Conservation (phyloP, 2,329 filamentous ascomycete genomes). For the Penicillium vulpinum region DNA sequence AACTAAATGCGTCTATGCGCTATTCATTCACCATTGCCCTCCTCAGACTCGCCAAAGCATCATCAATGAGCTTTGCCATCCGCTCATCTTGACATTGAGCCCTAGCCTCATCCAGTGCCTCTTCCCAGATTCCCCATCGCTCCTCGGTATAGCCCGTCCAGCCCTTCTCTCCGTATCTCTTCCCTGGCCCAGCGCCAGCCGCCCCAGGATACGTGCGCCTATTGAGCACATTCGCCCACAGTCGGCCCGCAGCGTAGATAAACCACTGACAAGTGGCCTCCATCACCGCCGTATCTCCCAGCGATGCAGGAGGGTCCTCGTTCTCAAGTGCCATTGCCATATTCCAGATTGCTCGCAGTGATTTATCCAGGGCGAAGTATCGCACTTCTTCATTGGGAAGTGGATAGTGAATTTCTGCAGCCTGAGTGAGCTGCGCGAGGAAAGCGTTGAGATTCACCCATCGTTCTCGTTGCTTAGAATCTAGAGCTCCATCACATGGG, state of each 20-base stretch:
- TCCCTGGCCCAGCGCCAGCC: constrained; percentile 3
- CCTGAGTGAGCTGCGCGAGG: constrained; percentile 19
- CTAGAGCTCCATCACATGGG: constrained; percentile 5
- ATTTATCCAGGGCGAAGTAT: constrained; percentile 14
- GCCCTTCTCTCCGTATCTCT: constrained; percentile 4
- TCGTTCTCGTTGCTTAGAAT: constrained; percentile 8
- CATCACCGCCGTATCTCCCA: constrained; percentile 12
- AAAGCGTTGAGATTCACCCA: constrained; percentile 20
- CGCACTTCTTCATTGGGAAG: background rate
- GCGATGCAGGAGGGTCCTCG: constrained; percentile 8
- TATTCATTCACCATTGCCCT: background rate
- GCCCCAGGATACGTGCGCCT: constrained; percentile 3
- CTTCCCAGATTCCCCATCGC: constrained; percentile 7
- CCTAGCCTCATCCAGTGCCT: constrained; percentile 3
- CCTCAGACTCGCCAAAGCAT: constrained; percentile 7
- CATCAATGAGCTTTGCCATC: constrained; percentile 8
- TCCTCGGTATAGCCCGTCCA: constrained; percentile 5
- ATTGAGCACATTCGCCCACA: constrained; percentile 16
- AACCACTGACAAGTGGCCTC: constrained; percentile 18
- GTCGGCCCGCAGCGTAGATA: constrained; percentile 12
- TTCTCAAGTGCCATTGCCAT: constrained; percentile 14
- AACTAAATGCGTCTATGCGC: background rate
- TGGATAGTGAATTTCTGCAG: constrained; percentile 10
- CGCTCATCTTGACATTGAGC: constrained; percentile 1
- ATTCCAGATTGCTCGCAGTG: constrained; percentile 10